Conservation (phyloP, 2,329 filamentous ascomycete genomes). For the Pseudocercospora fijiensis region DNA sequence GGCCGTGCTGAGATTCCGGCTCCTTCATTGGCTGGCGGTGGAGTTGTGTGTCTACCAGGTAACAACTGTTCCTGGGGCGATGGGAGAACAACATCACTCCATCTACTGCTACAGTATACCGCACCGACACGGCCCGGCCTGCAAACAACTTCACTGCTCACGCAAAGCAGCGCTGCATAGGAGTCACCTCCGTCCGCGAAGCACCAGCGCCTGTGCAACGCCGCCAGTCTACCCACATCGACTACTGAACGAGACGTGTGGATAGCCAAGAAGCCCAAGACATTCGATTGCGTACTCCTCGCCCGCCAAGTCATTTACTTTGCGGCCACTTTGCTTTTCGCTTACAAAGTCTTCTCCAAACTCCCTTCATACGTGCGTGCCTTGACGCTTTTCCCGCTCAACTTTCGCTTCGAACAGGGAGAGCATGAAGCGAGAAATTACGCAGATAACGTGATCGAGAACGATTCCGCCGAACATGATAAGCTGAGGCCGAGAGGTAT, state of each 20-base stretch:
- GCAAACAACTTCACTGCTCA: background rate
- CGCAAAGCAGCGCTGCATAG: background rate
- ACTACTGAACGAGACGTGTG: background rate
- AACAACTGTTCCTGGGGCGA: background rate
- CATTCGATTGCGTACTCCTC: background rate
- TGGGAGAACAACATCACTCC: constrained; percentile 17
- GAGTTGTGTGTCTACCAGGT: background rate
- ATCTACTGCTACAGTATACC: background rate
- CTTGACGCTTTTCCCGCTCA: too few relatives aligned
- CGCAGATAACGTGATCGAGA: background rate
- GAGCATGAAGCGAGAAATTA: too few relatives aligned
- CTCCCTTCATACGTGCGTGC: too few relatives aligned
- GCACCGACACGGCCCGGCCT: background rate
- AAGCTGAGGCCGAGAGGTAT: background rate
- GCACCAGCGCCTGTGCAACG: background rate
- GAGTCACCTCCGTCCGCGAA: background rate
- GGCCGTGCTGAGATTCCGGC: background rate
- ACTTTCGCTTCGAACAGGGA: too few relatives aligned
- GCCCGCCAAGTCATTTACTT: background rate
- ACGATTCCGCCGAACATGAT: background rate
- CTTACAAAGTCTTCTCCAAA: background rate
- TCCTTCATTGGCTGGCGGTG: background rate
- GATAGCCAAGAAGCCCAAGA: background rate
- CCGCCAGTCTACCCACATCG: background rate
- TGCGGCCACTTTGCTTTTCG: background rate